A percentile compares a stretch with the other conserved stretches of the same genome.
Evolutionary conservation across 2,329 filamentous ascomycete species (phyloP).

Genomic region (Fonsecaea monophora): DNA sequence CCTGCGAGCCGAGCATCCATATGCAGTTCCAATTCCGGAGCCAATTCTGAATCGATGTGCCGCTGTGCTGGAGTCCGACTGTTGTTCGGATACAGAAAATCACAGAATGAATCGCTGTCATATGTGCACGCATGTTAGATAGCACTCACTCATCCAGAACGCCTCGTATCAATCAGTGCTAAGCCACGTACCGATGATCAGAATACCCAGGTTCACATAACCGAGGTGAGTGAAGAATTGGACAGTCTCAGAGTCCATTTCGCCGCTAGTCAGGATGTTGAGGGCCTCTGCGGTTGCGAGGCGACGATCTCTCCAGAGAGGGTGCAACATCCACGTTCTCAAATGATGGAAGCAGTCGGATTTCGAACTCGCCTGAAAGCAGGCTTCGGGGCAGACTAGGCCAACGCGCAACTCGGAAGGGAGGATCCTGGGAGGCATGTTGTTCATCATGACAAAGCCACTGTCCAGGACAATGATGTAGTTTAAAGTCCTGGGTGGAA

Average conservation of each 20-base stretch:
- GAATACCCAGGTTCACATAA: conserved; percentile 15
- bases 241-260: not conserved
- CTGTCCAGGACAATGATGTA: conserved; percentile 19
- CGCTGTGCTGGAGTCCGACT: not conserved
- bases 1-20: conserved; percentile 1
- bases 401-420: not conserved
- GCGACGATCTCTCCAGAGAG: not conserved
- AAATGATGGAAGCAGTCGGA: conserved; percentile 14
- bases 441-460: conserved; percentile 20
- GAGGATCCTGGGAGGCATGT: conserved; percentile 13
- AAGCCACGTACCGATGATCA: conserved; percentile 5
- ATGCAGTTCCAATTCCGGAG: not conserved
- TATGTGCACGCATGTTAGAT: too few species aligned
- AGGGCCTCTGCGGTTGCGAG: not conserved
- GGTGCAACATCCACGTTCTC: conserved; percentile 12
- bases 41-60: conserved; percentile 11
- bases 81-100: conserved; percentile 11
- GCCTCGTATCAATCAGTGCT: too few species aligned
- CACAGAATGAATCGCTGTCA: conserved; percentile 11
- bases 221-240: conserved; percentile 17
- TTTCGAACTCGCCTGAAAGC: conserved; percentile 18
- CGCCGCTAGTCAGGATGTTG: not conserved
- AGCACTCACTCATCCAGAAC: too few species aligned
- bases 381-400: conserved; percentile 21
- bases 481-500: conserved; percentile 8